phyloP scores from a whole-genome alignment of 1,139 yeast species.

The Williopsis jadinii region DNA sequence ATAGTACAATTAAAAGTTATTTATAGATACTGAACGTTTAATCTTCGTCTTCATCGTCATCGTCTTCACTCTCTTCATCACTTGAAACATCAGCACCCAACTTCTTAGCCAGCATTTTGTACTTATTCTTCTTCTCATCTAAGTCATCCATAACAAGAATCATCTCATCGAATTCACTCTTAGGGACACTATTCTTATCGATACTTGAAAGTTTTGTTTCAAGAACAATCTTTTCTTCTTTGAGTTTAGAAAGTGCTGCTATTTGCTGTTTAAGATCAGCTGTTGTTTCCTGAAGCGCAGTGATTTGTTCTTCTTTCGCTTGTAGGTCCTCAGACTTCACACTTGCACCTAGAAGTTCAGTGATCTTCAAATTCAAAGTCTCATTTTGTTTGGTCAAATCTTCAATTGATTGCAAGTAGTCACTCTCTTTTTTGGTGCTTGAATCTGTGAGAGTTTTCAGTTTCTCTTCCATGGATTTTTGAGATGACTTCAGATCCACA shows the following conservation, averaged over 20 bases:
- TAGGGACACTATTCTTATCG: conserved; percentile 35
- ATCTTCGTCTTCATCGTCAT: conserved; percentile 30
- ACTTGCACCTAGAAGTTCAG: not conserved
- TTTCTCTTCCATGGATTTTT: not conserved
- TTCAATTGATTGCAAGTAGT: not conserved
- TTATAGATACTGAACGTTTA: not conserved
- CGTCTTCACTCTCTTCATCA: conserved; percentile 46
- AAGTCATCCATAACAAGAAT: conserved; percentile 68
- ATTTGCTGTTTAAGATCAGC: no score
- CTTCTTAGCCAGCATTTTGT: conserved; percentile 44
- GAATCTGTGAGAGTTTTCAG: not conserved
- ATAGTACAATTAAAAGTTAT: no score
- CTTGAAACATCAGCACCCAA: conserved; percentile 46
- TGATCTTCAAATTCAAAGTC: not conserved
- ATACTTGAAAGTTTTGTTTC: conserved; percentile 7
- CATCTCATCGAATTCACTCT: conserved; percentile 65
- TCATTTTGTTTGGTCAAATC: not conserved
- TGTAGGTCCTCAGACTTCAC: not conserved
- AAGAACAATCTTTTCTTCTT: conserved; percentile 7
- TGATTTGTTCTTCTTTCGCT: no score
- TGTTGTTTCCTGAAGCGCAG: no score
- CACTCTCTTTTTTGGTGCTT: not conserved
- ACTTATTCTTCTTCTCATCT: conserved; percentile 59
- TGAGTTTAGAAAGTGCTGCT: not conserved
- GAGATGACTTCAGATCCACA: not conserved